Evolutionary conservation across 2,329 filamentous ascomycete species (phyloP), one percentile per base, ranked within the genome.

Genomic region (Hymenoscyphus albidus): DNA sequence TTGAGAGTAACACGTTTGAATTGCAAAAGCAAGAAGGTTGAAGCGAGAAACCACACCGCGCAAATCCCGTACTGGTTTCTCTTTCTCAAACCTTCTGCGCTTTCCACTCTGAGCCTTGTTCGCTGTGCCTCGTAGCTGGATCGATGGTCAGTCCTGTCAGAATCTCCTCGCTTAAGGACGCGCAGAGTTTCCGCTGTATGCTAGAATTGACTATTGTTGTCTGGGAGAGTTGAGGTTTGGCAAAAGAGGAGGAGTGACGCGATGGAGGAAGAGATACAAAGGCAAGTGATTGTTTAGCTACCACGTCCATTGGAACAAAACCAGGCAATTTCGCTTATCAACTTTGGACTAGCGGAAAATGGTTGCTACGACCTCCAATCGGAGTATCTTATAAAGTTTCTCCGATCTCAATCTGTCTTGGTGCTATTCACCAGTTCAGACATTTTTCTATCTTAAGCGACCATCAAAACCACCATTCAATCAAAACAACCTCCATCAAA

Each of bases 1-100:
- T 64, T 48, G 62, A 61, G 69, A 69, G 62, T 58, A 72, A 70
- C 63, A 68, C 54, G 64, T 68, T 63, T 67, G 69, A 65, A 66
- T 64, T 27, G 27, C 12, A 68, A 69, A 70, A 63, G 66, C 64
- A 63, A 69, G 68, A 68, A 59, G 62, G 48, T 54, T 54, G 18
- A 12, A 54, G 48, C 48, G 22, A 22, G 22, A 54, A 54, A 54
- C 48, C 48, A 54, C 48, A n/a, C 10, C 48, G 9, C 18, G 48
- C 48, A 54, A 54, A 54, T 54, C 18, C 44, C 48, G 22, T 18
- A n/a, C 18, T 54, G 48, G 48, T 54, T 54, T 18, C 48, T 54
- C 18, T 54, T 35, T 54, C 48, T 27, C 48, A 54, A 22, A 27
- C 40, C 31, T 39, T 56, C 56, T 62, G 16, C 32, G 35, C 63